Evolutionary conservation across 2,329 filamentous ascomycete genomes (phyloP).

Genomic region (Exophiala sp.): DNA sequence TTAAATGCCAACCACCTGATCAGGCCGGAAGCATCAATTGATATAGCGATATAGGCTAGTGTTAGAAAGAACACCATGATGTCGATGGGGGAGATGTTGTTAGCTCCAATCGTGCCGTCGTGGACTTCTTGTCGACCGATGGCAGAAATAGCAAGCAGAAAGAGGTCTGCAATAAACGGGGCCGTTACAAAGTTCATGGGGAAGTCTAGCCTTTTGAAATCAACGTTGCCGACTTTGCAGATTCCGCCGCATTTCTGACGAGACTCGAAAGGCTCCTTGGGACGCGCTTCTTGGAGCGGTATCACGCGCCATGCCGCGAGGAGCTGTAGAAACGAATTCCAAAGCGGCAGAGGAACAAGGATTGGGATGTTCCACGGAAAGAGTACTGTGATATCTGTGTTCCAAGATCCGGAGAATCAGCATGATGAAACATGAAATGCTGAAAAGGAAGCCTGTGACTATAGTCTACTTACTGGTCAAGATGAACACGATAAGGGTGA

Average conservation of each 20-base stretch:
- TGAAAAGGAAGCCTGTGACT: background rate
- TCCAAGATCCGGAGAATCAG: background rate
- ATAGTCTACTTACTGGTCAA: constrained; percentile 57
- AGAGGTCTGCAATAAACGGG: constrained; percentile 64
- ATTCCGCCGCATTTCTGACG: too few relatives aligned
- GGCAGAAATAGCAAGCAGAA: constrained; percentile 62
- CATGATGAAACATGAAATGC: background rate
- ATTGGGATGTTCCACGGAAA: constrained; percentile 63
- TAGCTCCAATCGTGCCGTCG: constrained; percentile 61
- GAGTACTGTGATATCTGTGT: constrained; percentile 59
- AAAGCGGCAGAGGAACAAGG: constrained; percentile 50
- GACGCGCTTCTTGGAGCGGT: too few relatives aligned
- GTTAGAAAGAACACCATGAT: constrained; percentile 72
- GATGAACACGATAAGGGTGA: constrained; percentile 64
- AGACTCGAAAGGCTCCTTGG: too few relatives aligned
- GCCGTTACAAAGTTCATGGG: constrained; percentile 67
- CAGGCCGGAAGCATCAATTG: constrained; percentile 67
- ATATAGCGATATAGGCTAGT: constrained; percentile 69
- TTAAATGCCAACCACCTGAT: constrained; percentile 66
- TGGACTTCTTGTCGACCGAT: constrained; percentile 62
- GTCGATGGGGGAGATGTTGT: constrained; percentile 63
- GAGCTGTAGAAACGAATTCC: constrained; percentile 41
- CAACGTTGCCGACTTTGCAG: constrained; percentile 32
- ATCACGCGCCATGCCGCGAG: constrained; percentile 51
- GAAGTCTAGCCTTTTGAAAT: constrained; percentile 50